Evolutionary conservation across 2,329 filamentous ascomycete species (phyloP).

Genomic region (Verticillium klebahnii): DNA sequence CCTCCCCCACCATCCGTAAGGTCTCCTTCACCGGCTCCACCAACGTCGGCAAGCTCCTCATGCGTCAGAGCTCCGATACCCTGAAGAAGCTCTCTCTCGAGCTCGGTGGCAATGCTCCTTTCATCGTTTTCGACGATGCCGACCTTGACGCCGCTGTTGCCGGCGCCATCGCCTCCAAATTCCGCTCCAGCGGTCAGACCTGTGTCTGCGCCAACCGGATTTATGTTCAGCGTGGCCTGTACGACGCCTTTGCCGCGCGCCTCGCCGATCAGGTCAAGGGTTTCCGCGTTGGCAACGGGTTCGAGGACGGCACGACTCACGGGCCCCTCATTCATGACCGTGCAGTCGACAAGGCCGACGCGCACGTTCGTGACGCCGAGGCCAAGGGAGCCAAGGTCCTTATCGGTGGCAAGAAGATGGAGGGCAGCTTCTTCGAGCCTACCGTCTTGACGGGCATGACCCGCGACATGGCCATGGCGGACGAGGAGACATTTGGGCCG

Average conservation of each 20-base stretch:
- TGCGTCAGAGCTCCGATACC: conserved; percentile 82
- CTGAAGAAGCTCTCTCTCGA: conserved; percentile 84
- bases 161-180: conserved; percentile 83
- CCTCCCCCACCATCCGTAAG: conserved; percentile 74
- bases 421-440: conserved; percentile 80
- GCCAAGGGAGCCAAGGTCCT: conserved; percentile 72
- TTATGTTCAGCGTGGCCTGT: conserved; percentile 73
- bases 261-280: conserved; percentile 67
- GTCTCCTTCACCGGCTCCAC: conserved; percentile 90
- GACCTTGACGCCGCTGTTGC: conserved; percentile 80
- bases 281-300: conserved; percentile 75
- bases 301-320: conserved; percentile 66
- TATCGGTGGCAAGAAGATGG: conserved; percentile 68
- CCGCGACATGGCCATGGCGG: conserved; percentile 74
- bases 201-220: conserved; percentile 88
- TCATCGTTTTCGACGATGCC: conserved; percentile 95
- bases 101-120: conserved; percentile 90
- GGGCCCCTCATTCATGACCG: conserved; percentile 82
- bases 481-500: conserved; percentile 93
- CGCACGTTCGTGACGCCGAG: conserved; percentile 75
- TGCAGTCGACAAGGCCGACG: conserved; percentile 73
- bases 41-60: conserved; percentile 66
- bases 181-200: conserved; percentile 91
- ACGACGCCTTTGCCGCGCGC: conserved; percentile 66
- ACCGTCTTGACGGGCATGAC: conserved; percentile 88